Percentiles rank a stretch among this genome's conserved stretches.
phyloP scores from a whole-genome alignment of 176 grass and related monocot genomes.

The Ampelocalamus luodianensis region DNA sequence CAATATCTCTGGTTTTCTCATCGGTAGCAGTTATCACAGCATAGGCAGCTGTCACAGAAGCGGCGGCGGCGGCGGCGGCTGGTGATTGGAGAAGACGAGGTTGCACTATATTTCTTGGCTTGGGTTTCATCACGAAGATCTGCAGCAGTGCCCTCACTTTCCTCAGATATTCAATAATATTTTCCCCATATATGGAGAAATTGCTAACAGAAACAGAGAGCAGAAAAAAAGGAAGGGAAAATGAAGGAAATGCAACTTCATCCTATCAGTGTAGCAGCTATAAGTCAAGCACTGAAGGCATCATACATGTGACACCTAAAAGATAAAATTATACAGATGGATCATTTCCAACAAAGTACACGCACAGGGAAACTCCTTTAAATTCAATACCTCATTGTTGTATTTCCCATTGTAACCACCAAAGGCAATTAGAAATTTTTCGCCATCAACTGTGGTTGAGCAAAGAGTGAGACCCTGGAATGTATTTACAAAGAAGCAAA shows the following conservation, averaged over 20 bases:
- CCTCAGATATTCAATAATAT: constrained; percentile 14
- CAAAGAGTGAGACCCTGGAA: constrained; percentile 91
- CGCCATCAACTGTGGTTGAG: constrained; percentile 61
- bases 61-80: constrained; percentile 69
- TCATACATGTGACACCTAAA: constrained; percentile 15
- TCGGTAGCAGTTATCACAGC: constrained; percentile 71
- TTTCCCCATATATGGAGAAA: neutral
- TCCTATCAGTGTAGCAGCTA: neutral
- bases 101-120: constrained; percentile 60
- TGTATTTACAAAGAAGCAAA: constrained; percentile 23
- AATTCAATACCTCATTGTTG: constrained; percentile 83
- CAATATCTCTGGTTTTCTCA: constrained; percentile 60
- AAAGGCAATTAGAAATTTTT: constrained; percentile 79
- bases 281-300: constrained; percentile 22
- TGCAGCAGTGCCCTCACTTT: constrained; percentile 44
- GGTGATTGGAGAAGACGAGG: constrained; percentile 87
- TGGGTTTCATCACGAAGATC: constrained; percentile 86
- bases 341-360: constrained; percentile 17
- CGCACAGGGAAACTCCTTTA: neutral
- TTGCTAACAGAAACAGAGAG: neutral
- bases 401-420: constrained; percentile 98
- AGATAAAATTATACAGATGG: neutral
- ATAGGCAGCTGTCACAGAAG: constrained; percentile 91
- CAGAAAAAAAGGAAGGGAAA: constrained; percentile 1
- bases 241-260: neutral